These are phyloP conservation scores for Pseudogymnoascus sp. DNA, from an alignment of 2,329 filamentous ascomycete genomes.

Conservation along the genomic window DNA sequence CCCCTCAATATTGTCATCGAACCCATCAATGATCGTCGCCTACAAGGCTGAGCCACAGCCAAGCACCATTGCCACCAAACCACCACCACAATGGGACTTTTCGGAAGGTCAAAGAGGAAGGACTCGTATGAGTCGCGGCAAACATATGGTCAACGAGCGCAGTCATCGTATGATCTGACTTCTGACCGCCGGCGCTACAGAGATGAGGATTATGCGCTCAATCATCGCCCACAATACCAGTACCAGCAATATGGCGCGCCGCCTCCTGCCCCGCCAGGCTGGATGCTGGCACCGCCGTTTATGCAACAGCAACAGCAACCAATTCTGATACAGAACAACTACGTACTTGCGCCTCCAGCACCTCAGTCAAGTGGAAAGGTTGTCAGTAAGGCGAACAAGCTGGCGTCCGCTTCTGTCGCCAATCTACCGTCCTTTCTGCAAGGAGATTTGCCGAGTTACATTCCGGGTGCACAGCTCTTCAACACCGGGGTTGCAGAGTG, in stretches of 20 bases:
- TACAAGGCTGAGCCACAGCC: slow-evolving; percentile 8
- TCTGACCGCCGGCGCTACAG: background rate
- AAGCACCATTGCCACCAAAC: slow-evolving; percentile 8
- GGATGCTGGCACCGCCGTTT: slow-evolving; percentile 5
- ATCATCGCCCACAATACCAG: background rate
- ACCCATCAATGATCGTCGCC: slow-evolving; percentile 1
- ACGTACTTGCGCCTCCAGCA: slow-evolving; percentile 28
- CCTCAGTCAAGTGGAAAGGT: slow-evolving; percentile 11
- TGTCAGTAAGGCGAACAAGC: slow-evolving; percentile 26
- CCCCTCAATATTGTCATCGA: background rate
- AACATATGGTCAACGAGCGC: background rate
- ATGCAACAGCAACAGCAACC: slow-evolving; percentile 26
- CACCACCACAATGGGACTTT: slow-evolving; percentile 8
- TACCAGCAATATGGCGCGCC: background rate
- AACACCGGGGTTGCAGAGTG: slow-evolving; percentile 37
- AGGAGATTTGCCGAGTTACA: slow-evolving; percentile 27
- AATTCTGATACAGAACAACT: slow-evolving; percentile 45
- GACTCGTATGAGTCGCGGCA: background rate
- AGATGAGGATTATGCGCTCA: background rate
- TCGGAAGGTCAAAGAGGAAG: slow-evolving; percentile 1
- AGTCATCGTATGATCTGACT: background rate
- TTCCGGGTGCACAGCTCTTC: slow-evolving; percentile 29
- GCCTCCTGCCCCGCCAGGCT: background rate
- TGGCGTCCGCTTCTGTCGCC: slow-evolving; percentile 33
- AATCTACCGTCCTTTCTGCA: slow-evolving; percentile 32